Percentiles rank a stretch among this genome's conserved stretches.
phyloP scores from a whole-genome alignment of 1,284 basidiomycete species.

The Fomitopsis palustris region DNA sequence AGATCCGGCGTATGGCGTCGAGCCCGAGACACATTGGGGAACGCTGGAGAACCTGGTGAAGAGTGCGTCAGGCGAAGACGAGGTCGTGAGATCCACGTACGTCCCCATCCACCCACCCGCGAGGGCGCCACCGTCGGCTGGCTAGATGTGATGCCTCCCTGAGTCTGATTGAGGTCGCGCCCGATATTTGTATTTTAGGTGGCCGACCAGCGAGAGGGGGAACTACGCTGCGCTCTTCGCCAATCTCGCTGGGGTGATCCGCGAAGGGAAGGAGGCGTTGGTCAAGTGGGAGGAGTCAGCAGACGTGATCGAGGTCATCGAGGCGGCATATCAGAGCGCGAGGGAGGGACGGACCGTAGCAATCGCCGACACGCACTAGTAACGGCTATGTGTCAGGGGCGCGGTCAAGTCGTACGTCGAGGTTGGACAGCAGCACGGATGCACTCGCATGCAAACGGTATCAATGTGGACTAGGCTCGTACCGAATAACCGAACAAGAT shows the following conservation, averaged over 20 bases:
- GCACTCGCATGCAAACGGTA: not conserved
- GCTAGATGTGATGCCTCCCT: not conserved
- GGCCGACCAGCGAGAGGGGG: slow-evolving; percentile 59
- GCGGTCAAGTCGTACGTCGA: not conserved
- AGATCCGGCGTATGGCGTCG: slow-evolving; percentile 32
- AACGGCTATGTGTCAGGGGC: not conserved
- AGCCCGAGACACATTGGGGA: slow-evolving; percentile 60
- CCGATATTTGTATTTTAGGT: slow-evolving; percentile 34
- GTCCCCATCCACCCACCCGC: slow-evolving; percentile 20
- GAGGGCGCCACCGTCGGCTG: not conserved
- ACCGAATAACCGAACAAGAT: not conserved
- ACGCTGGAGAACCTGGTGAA: slow-evolving; percentile 43
- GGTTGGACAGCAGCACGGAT: not conserved
- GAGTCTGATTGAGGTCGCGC: slow-evolving; percentile 4
- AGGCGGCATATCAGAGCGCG: slow-evolving; percentile 64
- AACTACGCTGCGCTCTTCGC: slow-evolving; percentile 60
- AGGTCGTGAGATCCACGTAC: slow-evolving; percentile 47
- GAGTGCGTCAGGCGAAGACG: slow-evolving; percentile 32
- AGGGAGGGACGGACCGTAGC: slow-evolving; percentile 50
- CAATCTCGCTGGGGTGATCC: slow-evolving; percentile 61
- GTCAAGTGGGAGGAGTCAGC: slow-evolving; percentile 73
- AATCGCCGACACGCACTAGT: slow-evolving; percentile 19
- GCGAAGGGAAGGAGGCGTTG: slow-evolving; percentile 39
- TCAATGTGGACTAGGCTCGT: not conserved
- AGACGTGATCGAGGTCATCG: slow-evolving; percentile 69